Evolutionary conservation across 768 basidiomycete species (phyloP), one percentile per base, ranked within the genome.

Genomic region (Phanerochaete sordida): DNA sequence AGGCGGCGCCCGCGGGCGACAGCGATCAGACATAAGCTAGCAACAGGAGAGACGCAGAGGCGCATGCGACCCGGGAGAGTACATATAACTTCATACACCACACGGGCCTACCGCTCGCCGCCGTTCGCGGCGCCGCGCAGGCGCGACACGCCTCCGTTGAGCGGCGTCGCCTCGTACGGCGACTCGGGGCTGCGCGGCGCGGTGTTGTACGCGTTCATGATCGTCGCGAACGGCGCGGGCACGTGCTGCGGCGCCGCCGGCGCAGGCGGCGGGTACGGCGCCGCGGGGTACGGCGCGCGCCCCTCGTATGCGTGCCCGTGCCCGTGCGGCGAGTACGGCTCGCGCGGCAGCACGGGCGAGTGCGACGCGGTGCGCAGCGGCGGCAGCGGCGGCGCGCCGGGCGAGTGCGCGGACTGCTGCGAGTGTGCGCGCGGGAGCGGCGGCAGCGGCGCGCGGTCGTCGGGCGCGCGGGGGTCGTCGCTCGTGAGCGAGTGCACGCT

Each of bases 141-240:
- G n/a, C 53, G 53, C 53, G 53, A 54, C 21, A 54, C 53, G 24
- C 53, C 43, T 2, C 59, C 59, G 52, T 60, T 60, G 45, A 53
- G n/a, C 24, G 58, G 46, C 26, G 58, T 44, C 35, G 58, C 23
- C 39, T 60, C 59, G 45, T 60, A 60, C 52, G 59, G 59, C 59
- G 52, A 60, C 52, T 46, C 59, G 44, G 59, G 59, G 59, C 28
- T 37, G 39, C 33, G 51, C 44, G 73, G 69, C 30, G 71, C 70
- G 0, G 74, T 69, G 9, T 84, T 79, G 69, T 86, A 87, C n/a
- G 86, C 85, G 64, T 85, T 83, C 85, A 89, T 84, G 63, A 89
- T 86, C 60, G 81, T 84, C 33, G 85, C 88, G 68, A 88, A 82
- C 56, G 85, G 81, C 27, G 84, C 74, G 1, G 84, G 79, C 9